Conservation (phyloP, 2,329 filamentous ascomycete genomes). For the Penicillium sp. region DNA sequence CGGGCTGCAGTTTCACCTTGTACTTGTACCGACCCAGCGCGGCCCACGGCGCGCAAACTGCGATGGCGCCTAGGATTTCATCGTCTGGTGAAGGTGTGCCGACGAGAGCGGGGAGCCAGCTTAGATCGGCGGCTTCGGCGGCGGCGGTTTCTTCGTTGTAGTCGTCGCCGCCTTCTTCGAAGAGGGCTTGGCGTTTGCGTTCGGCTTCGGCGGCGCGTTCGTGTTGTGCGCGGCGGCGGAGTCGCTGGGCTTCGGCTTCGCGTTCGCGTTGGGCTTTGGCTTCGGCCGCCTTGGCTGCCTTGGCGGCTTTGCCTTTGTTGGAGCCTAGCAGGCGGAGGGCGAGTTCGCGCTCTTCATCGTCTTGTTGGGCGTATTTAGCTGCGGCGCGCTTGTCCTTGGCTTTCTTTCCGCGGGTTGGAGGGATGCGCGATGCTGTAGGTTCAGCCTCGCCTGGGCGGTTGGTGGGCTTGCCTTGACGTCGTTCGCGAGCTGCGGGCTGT, state of each 20-base stretch:
- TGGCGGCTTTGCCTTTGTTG: constrained; percentile 59
- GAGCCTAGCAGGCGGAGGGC: constrained; percentile 89
- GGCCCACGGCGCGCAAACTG: constrained; percentile 69
- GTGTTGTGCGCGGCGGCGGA: constrained; percentile 80
- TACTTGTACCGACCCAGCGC: constrained; percentile 77
- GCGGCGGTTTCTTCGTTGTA: constrained; percentile 61
- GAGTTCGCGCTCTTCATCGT: constrained; percentile 86
- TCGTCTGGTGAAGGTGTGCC: constrained; percentile 81
- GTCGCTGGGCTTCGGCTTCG: constrained; percentile 72
- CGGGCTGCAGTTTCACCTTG: constrained; percentile 93
- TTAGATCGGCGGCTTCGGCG: constrained; percentile 55
- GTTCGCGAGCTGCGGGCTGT: constrained; percentile 54
- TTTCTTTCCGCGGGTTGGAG: constrained; percentile 70
- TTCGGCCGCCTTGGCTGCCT: constrained; percentile 64
- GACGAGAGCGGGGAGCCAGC: constrained; percentile 71
- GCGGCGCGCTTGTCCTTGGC: constrained; percentile 87
- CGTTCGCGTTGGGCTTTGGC: constrained; percentile 73
- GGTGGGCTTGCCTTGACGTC: constrained; percentile 41
- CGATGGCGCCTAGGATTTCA: constrained; percentile 68
- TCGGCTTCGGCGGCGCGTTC: constrained; percentile 71
- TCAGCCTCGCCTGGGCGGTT: constrained; percentile 31
- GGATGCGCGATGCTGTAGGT: constrained; percentile 28
- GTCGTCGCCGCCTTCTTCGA: constrained; percentile 67
- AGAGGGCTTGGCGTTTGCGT: constrained; percentile 71
- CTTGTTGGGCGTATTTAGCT: constrained; percentile 89